phyloP scores from a whole-genome alignment of 2,329 filamentous ascomycete species.

The Rhinocladiella mackenziei region DNA sequence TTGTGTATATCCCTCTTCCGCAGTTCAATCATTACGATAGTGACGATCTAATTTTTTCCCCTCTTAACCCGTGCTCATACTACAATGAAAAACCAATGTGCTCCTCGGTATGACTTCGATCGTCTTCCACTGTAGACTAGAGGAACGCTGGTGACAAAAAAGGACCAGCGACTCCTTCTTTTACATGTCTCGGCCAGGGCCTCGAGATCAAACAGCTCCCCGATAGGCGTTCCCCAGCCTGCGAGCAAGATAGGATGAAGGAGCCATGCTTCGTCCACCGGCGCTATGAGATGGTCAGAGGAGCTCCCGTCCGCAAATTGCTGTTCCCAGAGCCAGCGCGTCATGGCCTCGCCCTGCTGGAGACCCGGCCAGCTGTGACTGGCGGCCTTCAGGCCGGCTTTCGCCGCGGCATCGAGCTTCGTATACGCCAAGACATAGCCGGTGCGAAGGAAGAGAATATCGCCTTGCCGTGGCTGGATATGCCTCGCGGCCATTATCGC shows the following conservation, averaged over 20 bases:
- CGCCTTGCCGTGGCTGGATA: conserved; percentile 46
- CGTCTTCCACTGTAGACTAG: neutral
- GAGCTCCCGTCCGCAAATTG: neutral
- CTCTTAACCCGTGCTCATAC: no score
- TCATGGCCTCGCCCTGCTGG: neutral
- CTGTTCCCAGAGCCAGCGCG: neutral
- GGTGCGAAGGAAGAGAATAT: conserved; percentile 49
- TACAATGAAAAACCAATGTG: no score
- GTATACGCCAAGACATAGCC: neutral
- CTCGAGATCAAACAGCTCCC: conserved; percentile 12
- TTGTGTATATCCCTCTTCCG: no score
- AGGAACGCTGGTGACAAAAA: neutral
- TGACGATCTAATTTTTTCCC: no score
- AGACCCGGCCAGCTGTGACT: neutral
- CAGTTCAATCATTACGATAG: no score
- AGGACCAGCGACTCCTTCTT: neutral
- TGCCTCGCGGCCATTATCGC: conserved; percentile 26
- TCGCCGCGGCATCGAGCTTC: neutral
- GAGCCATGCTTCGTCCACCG: conserved; percentile 25
- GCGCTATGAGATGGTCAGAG: neutral
- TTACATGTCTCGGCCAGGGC: neutral
- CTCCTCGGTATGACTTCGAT: no score
- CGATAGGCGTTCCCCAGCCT: neutral
- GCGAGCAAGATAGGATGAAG: neutral
- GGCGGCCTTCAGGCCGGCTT: neutral